Evolutionary conservation across 257 asterid genomes (phyloP).

Genomic region (Ballota nigra): DNA sequence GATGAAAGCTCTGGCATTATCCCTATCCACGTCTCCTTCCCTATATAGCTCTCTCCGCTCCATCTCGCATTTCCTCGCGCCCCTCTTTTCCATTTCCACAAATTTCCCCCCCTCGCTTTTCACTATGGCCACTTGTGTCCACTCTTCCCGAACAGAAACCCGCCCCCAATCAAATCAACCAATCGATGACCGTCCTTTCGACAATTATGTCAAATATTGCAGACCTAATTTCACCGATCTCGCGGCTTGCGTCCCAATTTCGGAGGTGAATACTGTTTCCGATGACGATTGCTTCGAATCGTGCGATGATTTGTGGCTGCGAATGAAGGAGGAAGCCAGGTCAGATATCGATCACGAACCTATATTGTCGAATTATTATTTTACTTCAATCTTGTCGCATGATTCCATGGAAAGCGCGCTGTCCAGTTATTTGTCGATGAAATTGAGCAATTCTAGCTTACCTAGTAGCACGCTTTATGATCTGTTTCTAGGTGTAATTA

Average conservation of each 20-base stretch:
- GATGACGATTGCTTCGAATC: slow-evolving; percentile 1
- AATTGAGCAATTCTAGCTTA: slow-evolving; percentile 41
- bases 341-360: slow-evolving; percentile 42
- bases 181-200: slow-evolving; percentile 25
- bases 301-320: slow-evolving; percentile 35
- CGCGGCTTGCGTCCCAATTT: slow-evolving; percentile 16
- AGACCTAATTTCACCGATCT: slow-evolving; percentile 29
- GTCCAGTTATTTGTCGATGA: slow-evolving; percentile 35
- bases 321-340: slow-evolving; percentile 48
- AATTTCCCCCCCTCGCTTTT: slow-evolving; percentile 10
- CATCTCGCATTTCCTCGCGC: slow-evolving; percentile 20
- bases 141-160: slow-evolving; percentile 30
- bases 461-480: slow-evolving; percentile 37
- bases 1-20: slow-evolving; percentile 23
- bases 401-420: slow-evolving; percentile 42
- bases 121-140: slow-evolving; percentile 44
- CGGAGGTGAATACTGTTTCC: not conserved
- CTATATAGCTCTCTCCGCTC: slow-evolving; percentile 19
- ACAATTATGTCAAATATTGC: slow-evolving; percentile 18
- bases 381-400: slow-evolving; percentile 31
- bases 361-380: slow-evolving; percentile 35
- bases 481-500: slow-evolving; percentile 36
- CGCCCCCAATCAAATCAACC: slow-evolving; percentile 25
- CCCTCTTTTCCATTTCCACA: slow-evolving; percentile 29
- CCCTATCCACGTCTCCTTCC: slow-evolving; percentile 21